Evolutionary conservation across 1,284 basidiomycete species (phyloP).

Genomic region (Stygiomarasmius scandens): DNA sequence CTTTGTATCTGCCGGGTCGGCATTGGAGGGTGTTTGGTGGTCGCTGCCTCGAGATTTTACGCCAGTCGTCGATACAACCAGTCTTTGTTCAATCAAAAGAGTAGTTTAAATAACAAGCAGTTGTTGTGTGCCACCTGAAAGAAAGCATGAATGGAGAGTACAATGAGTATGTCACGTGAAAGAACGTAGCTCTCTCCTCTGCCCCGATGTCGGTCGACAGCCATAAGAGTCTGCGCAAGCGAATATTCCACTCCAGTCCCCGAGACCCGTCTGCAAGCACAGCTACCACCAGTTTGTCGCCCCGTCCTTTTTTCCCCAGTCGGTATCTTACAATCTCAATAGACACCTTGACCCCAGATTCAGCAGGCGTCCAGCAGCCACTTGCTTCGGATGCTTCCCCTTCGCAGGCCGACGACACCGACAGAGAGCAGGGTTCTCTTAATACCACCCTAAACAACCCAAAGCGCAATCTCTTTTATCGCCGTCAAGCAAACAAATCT

Average conservation of each 20-base stretch:
- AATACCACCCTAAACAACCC: conserved; percentile 36
- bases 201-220: conserved; percentile 1
- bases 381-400: background rate
- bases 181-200: background rate
- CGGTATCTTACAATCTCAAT: conserved; percentile 13
- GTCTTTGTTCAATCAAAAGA: too few relatives aligned
- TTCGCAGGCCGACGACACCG: conserved; percentile 24
- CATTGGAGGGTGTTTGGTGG: background rate
- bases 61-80: too few relatives aligned
- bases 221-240: conserved; percentile 26
- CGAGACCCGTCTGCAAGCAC: conserved; percentile 20
- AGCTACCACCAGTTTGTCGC: conserved; percentile 25
- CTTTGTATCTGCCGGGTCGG: too few relatives aligned
- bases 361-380: conserved; percentile 7
- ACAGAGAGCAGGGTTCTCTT: conserved; percentile 44
- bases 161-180: background rate
- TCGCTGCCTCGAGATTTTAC: too few relatives aligned
- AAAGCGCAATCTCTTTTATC: conserved; percentile 45
- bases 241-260: conserved; percentile 28
- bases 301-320: background rate
- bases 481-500: conserved; percentile 40
- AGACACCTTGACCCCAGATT: conserved; percentile 20
- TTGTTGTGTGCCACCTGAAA: too few relatives aligned
- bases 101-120: too few relatives aligned
- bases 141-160: too few relatives aligned